Base-by-base conservation (phyloP, 768 basidiomycete species). In the Lentinula sp. region DNA sequence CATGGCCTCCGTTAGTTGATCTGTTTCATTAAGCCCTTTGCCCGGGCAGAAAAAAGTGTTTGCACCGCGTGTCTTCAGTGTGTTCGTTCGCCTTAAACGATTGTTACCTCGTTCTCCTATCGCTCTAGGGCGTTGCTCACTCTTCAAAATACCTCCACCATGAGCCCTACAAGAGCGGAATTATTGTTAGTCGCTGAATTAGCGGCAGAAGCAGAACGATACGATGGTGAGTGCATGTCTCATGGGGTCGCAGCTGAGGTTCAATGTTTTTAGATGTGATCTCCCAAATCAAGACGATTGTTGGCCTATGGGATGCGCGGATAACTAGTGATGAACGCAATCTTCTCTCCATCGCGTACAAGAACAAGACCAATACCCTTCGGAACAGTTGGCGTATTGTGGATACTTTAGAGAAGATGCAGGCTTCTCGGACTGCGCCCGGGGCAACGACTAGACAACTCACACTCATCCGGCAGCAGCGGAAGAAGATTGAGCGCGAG, bases 291-390 rank as follows among this genome's bases (percentile, higher is more conserved):
- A 93, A 92, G 78, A 73, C 76, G 45, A 83, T 93, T 64, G 83
- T 87, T 71, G 80, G 83, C 59, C 78, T 82, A 50, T 84, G 84
- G 65, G 85, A 86, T 66, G 82, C 85, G 61, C 84, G 80, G 61
- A 82, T 93, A 64, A 85, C 86, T 53, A 81, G 88, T 65, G 92
- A 95, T 70, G 92, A 95, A 75, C 89, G 93, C 67, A 94, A 91
- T 73, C 80, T 95, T 39, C 83, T 94, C 61, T 94, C 92, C 3
- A 84, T 93, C 62, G 92, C 93, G 31, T 94, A 92, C 79, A 95
- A 95, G 81, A 93, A 93, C 72, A 78, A 89, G 64, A 95, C 91
- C 18, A 91, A 91, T 67, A 84, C 80, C 18, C 84, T 92, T 62
- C 87, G 93, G 59, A 87, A 85, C 53, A 91, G 90, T 65, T 95